phyloP scores from a whole-genome alignment of 805 yeast species.

The Nakazawaea ishiwadae region DNA sequence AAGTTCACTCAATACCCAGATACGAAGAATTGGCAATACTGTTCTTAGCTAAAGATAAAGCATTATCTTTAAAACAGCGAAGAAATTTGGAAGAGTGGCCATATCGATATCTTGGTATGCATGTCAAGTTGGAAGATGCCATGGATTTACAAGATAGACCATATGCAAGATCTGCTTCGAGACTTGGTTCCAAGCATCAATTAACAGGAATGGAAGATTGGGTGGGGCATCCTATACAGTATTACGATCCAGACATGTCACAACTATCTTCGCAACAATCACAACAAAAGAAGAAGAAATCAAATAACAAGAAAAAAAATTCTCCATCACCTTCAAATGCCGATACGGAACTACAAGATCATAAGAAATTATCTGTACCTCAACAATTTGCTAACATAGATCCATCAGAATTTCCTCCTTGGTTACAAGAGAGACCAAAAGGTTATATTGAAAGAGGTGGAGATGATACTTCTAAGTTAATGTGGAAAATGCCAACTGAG shows the following conservation, averaged over 20 bases:
- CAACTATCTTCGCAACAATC: slow-evolving; percentile 15
- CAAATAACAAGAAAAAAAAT: slow-evolving; percentile 15
- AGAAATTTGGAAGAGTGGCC: slow-evolving; percentile 73
- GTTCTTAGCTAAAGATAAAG: slow-evolving; percentile 43
- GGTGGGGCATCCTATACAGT: slow-evolving; percentile 61
- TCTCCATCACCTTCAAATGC: slow-evolving; percentile 19
- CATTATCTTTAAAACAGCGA: slow-evolving; percentile 37
- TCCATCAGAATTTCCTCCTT: slow-evolving; percentile 53
- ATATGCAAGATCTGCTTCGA: slow-evolving; percentile 73
- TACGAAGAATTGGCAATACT: slow-evolving; percentile 55
- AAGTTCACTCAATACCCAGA: slow-evolving; percentile 37
- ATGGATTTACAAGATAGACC: slow-evolving; percentile 74
- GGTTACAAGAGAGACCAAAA: slow-evolving; percentile 75
- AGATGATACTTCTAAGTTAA: slow-evolving; percentile 55
- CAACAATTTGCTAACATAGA: slow-evolving; percentile 34
- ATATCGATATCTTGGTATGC: slow-evolving; percentile 72
- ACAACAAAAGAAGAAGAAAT: slow-evolving; percentile 22
- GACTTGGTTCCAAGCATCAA: slow-evolving; percentile 73
- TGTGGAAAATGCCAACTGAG: slow-evolving; percentile 54
- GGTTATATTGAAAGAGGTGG: slow-evolving; percentile 86
- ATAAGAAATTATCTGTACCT: slow-evolving; percentile 37
- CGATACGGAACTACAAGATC: slow-evolving; percentile 18
- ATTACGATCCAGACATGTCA: slow-evolving; percentile 42
- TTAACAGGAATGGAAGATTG: slow-evolving; percentile 61
- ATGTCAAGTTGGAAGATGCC: slow-evolving; percentile 70